Evolutionary conservation across 2,329 filamentous ascomycete species (phyloP).

Genomic region (Xylaria sp.): DNA sequence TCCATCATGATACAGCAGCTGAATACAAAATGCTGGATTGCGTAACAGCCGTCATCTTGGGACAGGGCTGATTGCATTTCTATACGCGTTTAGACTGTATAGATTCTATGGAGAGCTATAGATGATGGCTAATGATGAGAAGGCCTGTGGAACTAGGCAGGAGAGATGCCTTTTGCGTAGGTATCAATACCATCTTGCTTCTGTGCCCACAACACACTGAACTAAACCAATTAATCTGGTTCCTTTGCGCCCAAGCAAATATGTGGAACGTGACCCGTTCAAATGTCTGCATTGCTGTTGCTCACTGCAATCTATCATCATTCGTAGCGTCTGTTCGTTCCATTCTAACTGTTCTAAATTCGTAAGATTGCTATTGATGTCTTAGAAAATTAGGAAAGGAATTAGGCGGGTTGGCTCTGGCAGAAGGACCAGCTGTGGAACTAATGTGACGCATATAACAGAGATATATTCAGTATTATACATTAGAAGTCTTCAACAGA

Average conservation of each 20-base stretch:
- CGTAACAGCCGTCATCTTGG: constrained; percentile 11
- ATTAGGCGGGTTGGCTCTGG: neutral
- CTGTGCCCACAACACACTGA: constrained; percentile 2
- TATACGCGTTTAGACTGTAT: constrained; percentile 19
- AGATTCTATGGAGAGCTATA: constrained; percentile 26
- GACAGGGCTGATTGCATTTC: constrained; percentile 14
- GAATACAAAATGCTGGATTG: neutral
- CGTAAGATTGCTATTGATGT: neutral
- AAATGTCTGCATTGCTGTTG: neutral
- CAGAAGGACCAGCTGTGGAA: neutral
- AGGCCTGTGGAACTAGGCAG: constrained; percentile 15
- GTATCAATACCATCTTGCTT: constrained; percentile 14
- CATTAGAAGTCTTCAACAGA: neutral
- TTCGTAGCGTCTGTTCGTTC: neutral
- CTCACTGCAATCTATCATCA: neutral
- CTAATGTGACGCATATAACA: neutral
- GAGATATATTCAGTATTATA: neutral
- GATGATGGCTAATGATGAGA: constrained; percentile 24
- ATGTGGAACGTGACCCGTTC: neutral
- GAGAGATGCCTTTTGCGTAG: constrained; percentile 4
- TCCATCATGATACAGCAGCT: constrained; percentile 3
- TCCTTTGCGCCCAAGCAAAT: neutral
- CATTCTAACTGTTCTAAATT: neutral
- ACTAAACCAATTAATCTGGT: neutral
- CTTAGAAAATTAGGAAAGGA: no score